These are phyloP conservation scores for Leptographium flavum DNA, from an alignment of 2,329 filamentous ascomycete genomes.

Conservation along the genomic window DNA sequence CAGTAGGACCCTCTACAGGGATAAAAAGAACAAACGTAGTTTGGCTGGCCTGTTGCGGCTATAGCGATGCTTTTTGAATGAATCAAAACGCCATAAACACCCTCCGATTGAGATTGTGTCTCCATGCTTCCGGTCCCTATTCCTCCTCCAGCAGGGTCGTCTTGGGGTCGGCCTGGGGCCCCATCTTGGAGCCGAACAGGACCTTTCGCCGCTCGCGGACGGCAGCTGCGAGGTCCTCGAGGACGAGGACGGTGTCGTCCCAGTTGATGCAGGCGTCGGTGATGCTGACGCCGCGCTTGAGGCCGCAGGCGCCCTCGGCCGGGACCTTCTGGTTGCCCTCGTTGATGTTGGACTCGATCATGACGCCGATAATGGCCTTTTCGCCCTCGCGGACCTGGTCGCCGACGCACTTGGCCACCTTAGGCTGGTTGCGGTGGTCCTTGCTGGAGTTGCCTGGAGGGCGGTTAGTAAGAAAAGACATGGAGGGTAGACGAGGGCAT, in stretches of 20 bases:
- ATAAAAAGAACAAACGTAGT: too few species aligned
- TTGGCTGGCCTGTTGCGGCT: too few species aligned
- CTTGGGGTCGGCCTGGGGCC: constrained; percentile 19
- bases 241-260: constrained; percentile 67
- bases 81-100: background rate
- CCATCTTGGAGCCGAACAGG: constrained; percentile 22
- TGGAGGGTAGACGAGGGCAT: background rate
- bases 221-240: constrained; percentile 76
- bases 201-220: constrained; percentile 58
- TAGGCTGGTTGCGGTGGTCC: constrained; percentile 93
- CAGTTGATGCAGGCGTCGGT: constrained; percentile 94
- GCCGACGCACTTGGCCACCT: constrained; percentile 68
- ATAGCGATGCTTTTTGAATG: background rate
- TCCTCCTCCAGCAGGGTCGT: constrained; percentile 38
- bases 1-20: too few species aligned
- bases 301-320: constrained; percentile 57
- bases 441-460: constrained; percentile 80
- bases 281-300: constrained; percentile 86
- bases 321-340: constrained; percentile 84
- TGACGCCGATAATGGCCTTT: constrained; percentile 81
- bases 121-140: constrained; percentile 14
- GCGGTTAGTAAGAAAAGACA: background rate
- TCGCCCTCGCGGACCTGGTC: constrained; percentile 83
- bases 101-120: background rate
- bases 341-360: constrained; percentile 97